phyloP scores from a whole-genome alignment of 106 monocot species.

The Gastrodia elata region DNA sequence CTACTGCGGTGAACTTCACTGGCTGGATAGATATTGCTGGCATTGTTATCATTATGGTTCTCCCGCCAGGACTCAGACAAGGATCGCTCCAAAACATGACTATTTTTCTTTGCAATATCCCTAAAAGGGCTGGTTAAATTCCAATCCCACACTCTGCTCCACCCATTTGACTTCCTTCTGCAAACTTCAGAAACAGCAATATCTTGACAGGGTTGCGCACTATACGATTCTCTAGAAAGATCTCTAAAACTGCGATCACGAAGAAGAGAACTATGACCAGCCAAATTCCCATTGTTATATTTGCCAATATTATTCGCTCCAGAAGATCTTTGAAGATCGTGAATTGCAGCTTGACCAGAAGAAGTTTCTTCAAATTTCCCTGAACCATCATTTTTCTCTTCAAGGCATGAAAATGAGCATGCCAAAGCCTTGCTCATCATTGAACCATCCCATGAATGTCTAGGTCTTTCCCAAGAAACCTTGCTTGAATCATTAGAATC shows the following conservation, averaged over 20 bases:
- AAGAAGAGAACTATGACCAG: slow-evolving; percentile 8
- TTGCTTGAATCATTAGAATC: slow-evolving; percentile 21
- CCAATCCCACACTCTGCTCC: slow-evolving; percentile 80
- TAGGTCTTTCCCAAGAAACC: slow-evolving; percentile 36
- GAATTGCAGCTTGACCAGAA: slow-evolving; percentile 11
- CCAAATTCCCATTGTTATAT: neutral
- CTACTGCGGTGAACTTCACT: slow-evolving; percentile 10
- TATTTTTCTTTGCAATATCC: slow-evolving; percentile 31
- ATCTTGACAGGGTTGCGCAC: slow-evolving; percentile 17
- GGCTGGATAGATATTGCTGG: slow-evolving; percentile 11
- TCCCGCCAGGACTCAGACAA: slow-evolving; percentile 65
- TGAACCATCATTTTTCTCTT: slow-evolving; percentile 36
- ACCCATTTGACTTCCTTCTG: slow-evolving; percentile 36
- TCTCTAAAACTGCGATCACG: slow-evolving; percentile 12
- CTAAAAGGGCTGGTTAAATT: slow-evolving; percentile 65
- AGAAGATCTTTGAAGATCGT: slow-evolving; percentile 7
- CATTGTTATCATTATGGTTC: slow-evolving; percentile 15
- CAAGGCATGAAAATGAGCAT: slow-evolving; percentile 68
- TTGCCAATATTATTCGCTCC: slow-evolving; percentile 1
- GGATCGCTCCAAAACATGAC: slow-evolving; percentile 45
- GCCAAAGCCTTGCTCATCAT: slow-evolving; percentile 55
- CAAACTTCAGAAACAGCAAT: slow-evolving; percentile 14
- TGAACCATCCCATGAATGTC: slow-evolving; percentile 91
- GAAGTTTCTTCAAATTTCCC: slow-evolving; percentile 14
- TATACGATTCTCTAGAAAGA: slow-evolving; percentile 13